Percentiles rank a stretch among this genome's conserved stretches.
phyloP scores from a whole-genome alignment of 257 asterid species.

The Solanum piurae region DNA sequence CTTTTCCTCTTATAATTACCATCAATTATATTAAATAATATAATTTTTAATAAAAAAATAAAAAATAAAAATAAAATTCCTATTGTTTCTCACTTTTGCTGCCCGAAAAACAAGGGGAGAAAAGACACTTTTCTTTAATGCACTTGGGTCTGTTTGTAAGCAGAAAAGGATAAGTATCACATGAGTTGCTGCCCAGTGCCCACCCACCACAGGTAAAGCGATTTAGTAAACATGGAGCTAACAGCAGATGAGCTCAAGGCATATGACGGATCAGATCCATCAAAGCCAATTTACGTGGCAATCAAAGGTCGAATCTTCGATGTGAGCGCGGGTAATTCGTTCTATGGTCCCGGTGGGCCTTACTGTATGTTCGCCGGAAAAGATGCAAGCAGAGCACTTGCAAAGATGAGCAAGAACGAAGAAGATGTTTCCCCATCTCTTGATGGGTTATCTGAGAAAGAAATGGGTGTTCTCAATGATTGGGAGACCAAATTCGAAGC shows the following conservation, averaged over 20 bases:
- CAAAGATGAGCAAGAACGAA: conserved; percentile 89
- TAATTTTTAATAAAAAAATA: too few relatives aligned
- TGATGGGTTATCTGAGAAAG: conserved; percentile 82
- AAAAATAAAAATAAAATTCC: background rate
- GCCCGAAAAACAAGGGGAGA: background rate
- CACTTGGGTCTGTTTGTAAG: background rate
- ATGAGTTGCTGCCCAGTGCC: background rate
- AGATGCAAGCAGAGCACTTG: conserved; percentile 95
- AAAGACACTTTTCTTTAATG: background rate
- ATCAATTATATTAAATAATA: background rate
- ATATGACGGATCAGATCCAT: conserved; percentile 73
- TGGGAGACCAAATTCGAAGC: conserved; percentile 97
- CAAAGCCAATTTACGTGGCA: conserved; percentile 89
- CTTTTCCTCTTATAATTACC: too few relatives aligned
- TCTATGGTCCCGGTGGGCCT: conserved; percentile 87
- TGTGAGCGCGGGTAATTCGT: conserved; percentile 69
- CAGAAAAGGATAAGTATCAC: background rate
- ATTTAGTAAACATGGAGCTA: conserved; percentile 29
- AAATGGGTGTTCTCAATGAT: conserved; percentile 71
- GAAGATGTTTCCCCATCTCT: conserved; percentile 50
- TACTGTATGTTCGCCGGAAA: conserved; percentile 87
- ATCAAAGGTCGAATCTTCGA: conserved; percentile 69
- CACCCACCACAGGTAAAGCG: background rate
- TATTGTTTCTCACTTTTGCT: background rate
- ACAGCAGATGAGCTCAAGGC: conserved; percentile 51